phyloP scores from a whole-genome alignment of 257 asterid genomes.

The Solanum appendiculatum region DNA sequence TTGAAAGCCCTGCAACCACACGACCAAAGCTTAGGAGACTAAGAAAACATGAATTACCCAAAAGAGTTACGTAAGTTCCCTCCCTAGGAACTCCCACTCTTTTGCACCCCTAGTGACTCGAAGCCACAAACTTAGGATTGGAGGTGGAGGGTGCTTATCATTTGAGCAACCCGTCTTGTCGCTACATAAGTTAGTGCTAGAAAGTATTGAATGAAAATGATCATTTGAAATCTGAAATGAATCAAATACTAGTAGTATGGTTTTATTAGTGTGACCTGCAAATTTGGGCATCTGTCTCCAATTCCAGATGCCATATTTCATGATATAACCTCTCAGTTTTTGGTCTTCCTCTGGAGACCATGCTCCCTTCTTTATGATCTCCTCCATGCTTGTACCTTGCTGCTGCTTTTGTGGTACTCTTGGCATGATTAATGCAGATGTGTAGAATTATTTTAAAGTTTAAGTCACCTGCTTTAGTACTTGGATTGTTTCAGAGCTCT shows the following conservation, averaged over 20 bases:
- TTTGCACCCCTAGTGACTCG: background rate
- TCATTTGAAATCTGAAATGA: background rate
- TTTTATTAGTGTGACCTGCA: slow-evolving; percentile 2
- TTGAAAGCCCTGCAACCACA: slow-evolving; percentile 1
- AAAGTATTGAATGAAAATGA: background rate
- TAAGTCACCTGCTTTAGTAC: background rate
- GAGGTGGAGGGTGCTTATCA: background rate
- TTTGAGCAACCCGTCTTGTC: background rate
- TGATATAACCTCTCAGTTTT: slow-evolving; percentile 9
- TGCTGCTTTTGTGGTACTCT: background rate
- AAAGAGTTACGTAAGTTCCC: background rate
- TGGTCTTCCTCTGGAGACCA: slow-evolving; percentile 19
- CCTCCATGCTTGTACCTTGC: background rate
- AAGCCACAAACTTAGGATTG: background rate
- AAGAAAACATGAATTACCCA: background rate
- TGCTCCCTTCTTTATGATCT: slow-evolving; percentile 10
- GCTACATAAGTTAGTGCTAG: background rate
- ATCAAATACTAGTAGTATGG: background rate
- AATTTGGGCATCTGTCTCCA: slow-evolving; percentile 22
- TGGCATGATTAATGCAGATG: background rate
- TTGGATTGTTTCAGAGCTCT: background rate
- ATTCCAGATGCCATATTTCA: slow-evolving; percentile 22
- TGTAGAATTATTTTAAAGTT: background rate
- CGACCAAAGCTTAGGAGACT: background rate
- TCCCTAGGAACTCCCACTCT: background rate